These are phyloP conservation scores for Mycena floridula DNA, from an alignment of 768 basidiomycete species.

Conservation along the genomic window DNA sequence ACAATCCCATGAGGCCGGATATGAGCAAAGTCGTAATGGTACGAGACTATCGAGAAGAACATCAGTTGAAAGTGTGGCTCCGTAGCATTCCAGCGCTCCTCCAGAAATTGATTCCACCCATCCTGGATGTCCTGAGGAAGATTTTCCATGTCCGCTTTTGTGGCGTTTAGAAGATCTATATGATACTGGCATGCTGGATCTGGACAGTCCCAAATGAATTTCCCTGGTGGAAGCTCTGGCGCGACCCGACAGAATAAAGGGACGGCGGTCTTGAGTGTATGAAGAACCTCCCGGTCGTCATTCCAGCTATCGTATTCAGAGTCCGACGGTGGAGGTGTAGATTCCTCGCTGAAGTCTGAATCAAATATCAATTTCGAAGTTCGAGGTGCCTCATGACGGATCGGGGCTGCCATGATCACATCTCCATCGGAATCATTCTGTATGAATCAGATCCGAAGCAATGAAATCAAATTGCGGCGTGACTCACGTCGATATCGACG, in stretches of 20 bases:
- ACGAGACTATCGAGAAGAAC: neutral
- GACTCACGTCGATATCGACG: too few species aligned
- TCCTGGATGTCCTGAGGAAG: neutral
- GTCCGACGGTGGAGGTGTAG: neutral
- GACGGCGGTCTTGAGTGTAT: neutral
- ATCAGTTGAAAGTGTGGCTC: neutral
- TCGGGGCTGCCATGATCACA: too few species aligned
- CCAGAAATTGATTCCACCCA: neutral
- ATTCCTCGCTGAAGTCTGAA: neutral
- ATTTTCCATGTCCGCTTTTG: neutral
- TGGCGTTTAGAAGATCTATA: neutral
- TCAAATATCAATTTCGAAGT: too few species aligned
- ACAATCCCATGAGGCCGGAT: neutral
- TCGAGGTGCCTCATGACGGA: too few species aligned
- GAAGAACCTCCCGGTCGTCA: neutral
- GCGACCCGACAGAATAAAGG: neutral
- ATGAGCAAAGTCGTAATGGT: neutral
- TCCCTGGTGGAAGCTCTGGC: neutral
- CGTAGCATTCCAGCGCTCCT: neutral
- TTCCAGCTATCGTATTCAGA: neutral
- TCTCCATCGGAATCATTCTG: too few species aligned
- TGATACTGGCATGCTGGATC: neutral
- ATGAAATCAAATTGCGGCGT: too few species aligned
- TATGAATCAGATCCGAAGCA: too few species aligned
- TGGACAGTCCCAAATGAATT: neutral